Evolutionary conservation across 805 yeast genomes (phyloP).

Genomic region (Candida namnaoensis): DNA sequence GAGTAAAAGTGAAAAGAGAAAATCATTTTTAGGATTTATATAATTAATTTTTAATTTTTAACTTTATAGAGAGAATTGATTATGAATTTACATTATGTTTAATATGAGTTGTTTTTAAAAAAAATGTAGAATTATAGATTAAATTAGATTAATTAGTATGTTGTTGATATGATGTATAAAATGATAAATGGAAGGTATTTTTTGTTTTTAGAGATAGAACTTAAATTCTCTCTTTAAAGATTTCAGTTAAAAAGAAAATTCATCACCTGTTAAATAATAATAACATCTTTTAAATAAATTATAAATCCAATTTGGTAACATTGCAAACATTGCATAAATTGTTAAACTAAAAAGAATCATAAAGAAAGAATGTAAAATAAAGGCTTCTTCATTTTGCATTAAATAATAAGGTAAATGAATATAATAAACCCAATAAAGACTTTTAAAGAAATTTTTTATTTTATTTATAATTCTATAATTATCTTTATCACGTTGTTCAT

Average conservation of each 20-base stretch:
- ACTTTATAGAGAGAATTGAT: too few species aligned
- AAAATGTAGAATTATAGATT: too few species aligned
- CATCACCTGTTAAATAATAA: slow-evolving; percentile 24
- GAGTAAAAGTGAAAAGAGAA: slow-evolving; percentile 3
- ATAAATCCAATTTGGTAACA: slow-evolving; percentile 17
- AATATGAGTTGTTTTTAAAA: too few species aligned
- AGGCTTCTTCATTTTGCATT: slow-evolving; percentile 33
- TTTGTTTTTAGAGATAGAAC: too few species aligned
- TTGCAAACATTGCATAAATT: slow-evolving; percentile 27
- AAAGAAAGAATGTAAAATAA: slow-evolving; percentile 28
- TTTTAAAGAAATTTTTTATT: slow-evolving; percentile 20
- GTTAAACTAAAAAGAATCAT: slow-evolving; percentile 26
- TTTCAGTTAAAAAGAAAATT: slow-evolving; percentile 11
- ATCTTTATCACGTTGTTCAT: slow-evolving; percentile 16
- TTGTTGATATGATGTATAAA: too few species aligned
- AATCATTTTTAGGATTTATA: slow-evolving; percentile 10
- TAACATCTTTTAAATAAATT: slow-evolving; percentile 18
- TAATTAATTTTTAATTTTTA: too few species aligned
- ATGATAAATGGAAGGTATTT: too few species aligned
- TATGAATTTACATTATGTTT: too few species aligned
- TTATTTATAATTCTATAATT: slow-evolving; percentile 15
- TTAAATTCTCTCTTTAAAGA: too few species aligned
- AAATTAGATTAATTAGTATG: too few species aligned
- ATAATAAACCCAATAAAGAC: slow-evolving; percentile 34
- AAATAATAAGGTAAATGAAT: slow-evolving; percentile 34